A percentile compares a stretch with the other conserved stretches of the same genome.
phyloP scores from a whole-genome alignment of 257 asterid genomes.

The Jaltomata sinuosa region DNA sequence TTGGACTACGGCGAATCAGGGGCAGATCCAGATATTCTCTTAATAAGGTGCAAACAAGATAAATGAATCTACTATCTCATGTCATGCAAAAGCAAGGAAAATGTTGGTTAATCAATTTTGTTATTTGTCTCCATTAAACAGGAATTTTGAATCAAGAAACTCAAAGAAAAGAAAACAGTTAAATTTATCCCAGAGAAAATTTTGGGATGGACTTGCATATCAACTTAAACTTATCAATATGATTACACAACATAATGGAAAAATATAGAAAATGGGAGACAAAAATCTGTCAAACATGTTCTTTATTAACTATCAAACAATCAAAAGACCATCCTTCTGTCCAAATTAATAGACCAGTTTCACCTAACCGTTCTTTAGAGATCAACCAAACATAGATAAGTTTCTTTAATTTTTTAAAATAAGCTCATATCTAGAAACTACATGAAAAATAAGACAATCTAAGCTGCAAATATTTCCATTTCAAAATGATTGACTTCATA shows the following conservation, averaged over 20 bases:
- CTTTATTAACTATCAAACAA: neutral
- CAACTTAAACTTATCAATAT: neutral
- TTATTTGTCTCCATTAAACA: neutral
- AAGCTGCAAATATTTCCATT: neutral
- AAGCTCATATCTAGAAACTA: neutral
- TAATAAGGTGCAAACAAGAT: neutral
- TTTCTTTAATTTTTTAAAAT: neutral
- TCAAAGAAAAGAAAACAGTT: neutral
- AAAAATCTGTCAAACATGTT: neutral
- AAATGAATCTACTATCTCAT: neutral
- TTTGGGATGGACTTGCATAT: neutral
- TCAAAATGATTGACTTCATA: neutral
- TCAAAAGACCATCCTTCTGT: neutral
- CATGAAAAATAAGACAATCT: neutral
- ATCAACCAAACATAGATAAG: neutral
- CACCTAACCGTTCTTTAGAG: neutral
- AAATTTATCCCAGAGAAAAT: neutral
- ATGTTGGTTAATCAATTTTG: neutral
- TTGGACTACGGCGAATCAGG: neutral
- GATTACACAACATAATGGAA: neutral
- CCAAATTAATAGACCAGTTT: neutral
- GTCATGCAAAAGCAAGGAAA: neutral
- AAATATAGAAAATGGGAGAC: neutral
- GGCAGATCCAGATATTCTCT: neutral
- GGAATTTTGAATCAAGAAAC: neutral